Evolutionary conservation across 495 filamentous ascomycete species (phyloP).

Genomic region (Xylaria curta): DNA sequence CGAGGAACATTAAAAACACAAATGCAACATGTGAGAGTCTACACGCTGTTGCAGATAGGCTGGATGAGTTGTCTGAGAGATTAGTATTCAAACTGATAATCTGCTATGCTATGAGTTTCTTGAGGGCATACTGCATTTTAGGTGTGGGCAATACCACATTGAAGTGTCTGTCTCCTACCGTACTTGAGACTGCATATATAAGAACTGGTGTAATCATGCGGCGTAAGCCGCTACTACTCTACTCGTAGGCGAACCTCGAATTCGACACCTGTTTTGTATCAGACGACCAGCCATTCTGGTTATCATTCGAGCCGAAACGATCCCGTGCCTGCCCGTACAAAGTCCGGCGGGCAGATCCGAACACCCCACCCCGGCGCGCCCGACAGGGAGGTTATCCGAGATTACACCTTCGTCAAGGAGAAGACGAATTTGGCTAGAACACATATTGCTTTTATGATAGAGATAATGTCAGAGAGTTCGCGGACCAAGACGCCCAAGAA

Average conservation of each 20-base stretch:
- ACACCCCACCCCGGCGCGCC: constrained; percentile 19
- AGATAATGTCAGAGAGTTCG: background rate
- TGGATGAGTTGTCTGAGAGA: background rate
- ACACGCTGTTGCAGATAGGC: background rate
- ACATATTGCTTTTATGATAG: background rate
- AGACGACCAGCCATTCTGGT: background rate
- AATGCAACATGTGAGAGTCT: background rate
- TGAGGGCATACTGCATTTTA: background rate
- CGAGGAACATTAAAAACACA: background rate
- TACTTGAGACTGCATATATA: background rate
- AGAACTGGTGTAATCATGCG: background rate
- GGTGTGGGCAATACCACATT: background rate
- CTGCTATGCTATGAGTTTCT: background rate
- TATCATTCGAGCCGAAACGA: constrained; percentile 15
- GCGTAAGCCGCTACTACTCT: background rate
- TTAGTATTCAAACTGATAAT: background rate
- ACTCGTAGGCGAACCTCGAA: background rate
- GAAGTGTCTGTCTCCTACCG: too few relatives aligned
- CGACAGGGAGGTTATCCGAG: constrained; percentile 4
- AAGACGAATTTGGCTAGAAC: background rate
- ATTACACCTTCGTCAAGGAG: too few relatives aligned
- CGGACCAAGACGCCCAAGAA: background rate
- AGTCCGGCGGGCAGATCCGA: constrained; percentile 15
- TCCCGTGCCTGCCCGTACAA: constrained; percentile 16
- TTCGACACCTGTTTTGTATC: background rate